These are phyloP conservation scores for Vigna unguiculata DNA, from an alignment of 306 rosid genomes.

Conservation along the genomic window DNA sequence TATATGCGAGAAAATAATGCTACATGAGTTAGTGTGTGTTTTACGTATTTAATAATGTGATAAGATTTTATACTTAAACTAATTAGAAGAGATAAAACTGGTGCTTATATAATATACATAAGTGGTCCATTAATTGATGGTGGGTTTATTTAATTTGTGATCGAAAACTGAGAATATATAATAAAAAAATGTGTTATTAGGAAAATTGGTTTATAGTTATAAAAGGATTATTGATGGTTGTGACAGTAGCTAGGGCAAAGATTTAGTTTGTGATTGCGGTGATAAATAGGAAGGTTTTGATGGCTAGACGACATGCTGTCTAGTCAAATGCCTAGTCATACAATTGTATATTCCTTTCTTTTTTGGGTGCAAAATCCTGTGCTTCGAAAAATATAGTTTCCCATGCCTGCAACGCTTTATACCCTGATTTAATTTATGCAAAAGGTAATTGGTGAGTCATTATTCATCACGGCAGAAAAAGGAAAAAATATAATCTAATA, in stretches of 20 bases:
- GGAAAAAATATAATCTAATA: background rate
- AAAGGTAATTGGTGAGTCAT: background rate
- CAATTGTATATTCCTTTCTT: conserved; percentile 40
- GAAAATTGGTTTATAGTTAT: background rate
- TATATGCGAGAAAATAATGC: background rate
- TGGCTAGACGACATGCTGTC: conserved; percentile 40
- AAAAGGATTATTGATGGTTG: conserved; percentile 1
- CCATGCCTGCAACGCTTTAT: conserved; percentile 39
- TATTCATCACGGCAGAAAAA: background rate
- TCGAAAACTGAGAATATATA: background rate
- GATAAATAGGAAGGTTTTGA: conserved; percentile 33
- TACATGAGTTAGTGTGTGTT: background rate
- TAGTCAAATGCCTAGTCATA: conserved; percentile 38
- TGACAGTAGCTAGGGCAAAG: conserved; percentile 36
- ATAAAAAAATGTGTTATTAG: too few relatives aligned
- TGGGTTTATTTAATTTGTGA: background rate
- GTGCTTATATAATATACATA: background rate
- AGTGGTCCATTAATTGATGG: background rate
- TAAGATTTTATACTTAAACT: background rate
- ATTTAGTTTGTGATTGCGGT: conserved; percentile 30
- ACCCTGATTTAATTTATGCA: conserved; percentile 4
- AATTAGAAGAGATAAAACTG: background rate
- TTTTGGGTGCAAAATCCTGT: conserved; percentile 34
- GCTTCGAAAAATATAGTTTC: conserved; percentile 28
- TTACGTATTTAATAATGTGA: background rate